Base-by-base conservation (phyloP, 2,329 filamentous ascomycete species). In the Boeremia exigua region DNA sequence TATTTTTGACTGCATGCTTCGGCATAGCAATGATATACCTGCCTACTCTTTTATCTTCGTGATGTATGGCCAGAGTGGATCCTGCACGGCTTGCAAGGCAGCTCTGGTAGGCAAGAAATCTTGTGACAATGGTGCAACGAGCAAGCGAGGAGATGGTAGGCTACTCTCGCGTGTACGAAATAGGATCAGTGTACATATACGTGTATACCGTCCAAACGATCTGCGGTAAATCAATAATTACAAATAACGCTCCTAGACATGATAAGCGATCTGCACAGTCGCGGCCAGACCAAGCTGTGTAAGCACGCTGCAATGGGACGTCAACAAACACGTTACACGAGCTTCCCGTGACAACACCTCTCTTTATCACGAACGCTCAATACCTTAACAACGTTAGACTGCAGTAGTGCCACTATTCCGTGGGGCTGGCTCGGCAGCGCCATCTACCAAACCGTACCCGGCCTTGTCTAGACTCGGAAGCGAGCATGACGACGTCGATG, bases 391-490 rank as follows among this genome's bases (percentile, higher is more conserved):
- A 33, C 19, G 27, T 25, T 46, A 47, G 40, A 6, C 27, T 28
- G 34, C 47, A 37, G 43, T 45, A 48, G 28, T 17, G 9, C 33
- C 4, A 42, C 53, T 19, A 29, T 37, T 47, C 47, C 32, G 51
- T 10, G 28, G 27, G 28, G 36, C 36, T n/a, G 42, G 33, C 33
- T 48, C 23, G 40, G 53, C 42, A 47, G 17, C 53, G 52, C 47
- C 36, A 38, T 46, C 47, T 51, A 50, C 53, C 53, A 47, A 38
- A 42, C n/a, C 29, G 28, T 17, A 23, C 34, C 6, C 42, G 37
- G 39, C 11, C 23, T 33, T 43, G 32, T 51, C 42, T 34, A 28
- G 53, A 27, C 50, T 46, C 40, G 36, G 30, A 10, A 11, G 14
- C 17, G 11, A 47, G 30, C 19, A 56, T 47, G 53, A 56, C 46